Conservation (phyloP, 495 filamentous ascomycete species). For the Aspergillus baeticus region DNA sequence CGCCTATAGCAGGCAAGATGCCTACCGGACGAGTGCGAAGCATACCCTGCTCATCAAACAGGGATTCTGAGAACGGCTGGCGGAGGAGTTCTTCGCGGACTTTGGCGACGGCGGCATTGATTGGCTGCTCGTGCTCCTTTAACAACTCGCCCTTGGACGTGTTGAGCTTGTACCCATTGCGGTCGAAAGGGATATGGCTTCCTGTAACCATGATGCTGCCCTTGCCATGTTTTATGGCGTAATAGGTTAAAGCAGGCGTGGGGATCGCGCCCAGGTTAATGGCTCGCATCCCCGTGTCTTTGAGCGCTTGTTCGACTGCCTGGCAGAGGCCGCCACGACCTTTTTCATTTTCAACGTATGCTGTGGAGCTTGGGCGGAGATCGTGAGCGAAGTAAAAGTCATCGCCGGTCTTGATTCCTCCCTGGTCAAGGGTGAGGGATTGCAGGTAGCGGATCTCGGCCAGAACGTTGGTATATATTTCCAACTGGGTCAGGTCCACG, state of each 20-base stretch:
- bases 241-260: slow-evolving; percentile 26
- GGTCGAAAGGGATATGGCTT: slow-evolving; percentile 33
- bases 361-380: slow-evolving; percentile 28
- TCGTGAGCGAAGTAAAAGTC: slow-evolving; percentile 32
- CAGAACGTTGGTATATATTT: slow-evolving; percentile 28
- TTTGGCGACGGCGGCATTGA: slow-evolving; percentile 21
- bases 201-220: slow-evolving; percentile 34
- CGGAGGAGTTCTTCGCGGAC: slow-evolving; percentile 16
- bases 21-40: slow-evolving; percentile 6
- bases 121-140: slow-evolving; percentile 29
- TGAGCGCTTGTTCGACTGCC: slow-evolving; percentile 25
- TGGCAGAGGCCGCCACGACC: slow-evolving; percentile 26
- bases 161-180: slow-evolving; percentile 33
- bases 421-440: slow-evolving; percentile 15
- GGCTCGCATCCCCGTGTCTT: slow-evolving; percentile 25
- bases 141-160: slow-evolving; percentile 27
- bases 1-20: slow-evolving; percentile 7
- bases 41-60: slow-evolving; percentile 28
- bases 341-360: slow-evolving; percentile 20
- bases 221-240: slow-evolving; percentile 23
- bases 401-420: slow-evolving; percentile 25
- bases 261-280: slow-evolving; percentile 30
- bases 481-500: slow-evolving; percentile 27
- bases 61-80: slow-evolving; percentile 23
- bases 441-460: slow-evolving; percentile 30